Conservation (phyloP, 192 early-diverging fungal species). For the Coemansia pectinata region DNA sequence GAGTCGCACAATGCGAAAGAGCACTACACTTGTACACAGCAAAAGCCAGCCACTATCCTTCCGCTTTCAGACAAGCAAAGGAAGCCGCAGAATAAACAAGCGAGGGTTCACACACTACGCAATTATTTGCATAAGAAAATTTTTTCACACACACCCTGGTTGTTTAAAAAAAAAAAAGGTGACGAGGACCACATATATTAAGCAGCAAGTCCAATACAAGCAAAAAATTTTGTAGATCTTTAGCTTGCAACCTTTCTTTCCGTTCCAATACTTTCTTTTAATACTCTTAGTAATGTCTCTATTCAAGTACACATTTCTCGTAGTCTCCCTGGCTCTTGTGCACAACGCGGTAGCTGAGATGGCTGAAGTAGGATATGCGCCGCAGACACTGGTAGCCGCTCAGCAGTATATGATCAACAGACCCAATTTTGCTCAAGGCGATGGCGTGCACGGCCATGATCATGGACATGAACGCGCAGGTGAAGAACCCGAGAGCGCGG, state of each 20-base stretch:
- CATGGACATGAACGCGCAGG: conserved; percentile 10
- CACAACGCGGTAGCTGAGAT: neutral
- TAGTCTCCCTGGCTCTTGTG: neutral
- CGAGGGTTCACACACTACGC: neutral
- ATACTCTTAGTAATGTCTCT: neutral
- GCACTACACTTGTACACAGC: neutral
- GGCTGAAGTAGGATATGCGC: conserved; percentile 43
- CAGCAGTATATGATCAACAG: conserved; percentile 37
- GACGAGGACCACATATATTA: neutral
- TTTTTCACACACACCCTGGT: neutral
- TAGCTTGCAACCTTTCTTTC: neutral
- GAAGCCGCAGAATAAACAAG: neutral
- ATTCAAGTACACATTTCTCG: neutral
- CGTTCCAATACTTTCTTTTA: neutral
- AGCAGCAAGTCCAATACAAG: neutral
- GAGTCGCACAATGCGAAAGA: neutral
- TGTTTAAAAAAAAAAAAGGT: neutral
- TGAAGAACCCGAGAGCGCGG: neutral
- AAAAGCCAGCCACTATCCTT: neutral
- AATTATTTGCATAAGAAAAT: neutral
- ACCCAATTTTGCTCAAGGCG: neutral
- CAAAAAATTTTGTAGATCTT: neutral
- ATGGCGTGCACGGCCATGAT: neutral
- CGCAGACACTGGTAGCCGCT: conserved; percentile 28
- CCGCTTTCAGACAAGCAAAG: neutral